Base-by-base conservation (phyloP, 2,329 filamentous ascomycete genomes). In the Aspergillus niger region DNA sequence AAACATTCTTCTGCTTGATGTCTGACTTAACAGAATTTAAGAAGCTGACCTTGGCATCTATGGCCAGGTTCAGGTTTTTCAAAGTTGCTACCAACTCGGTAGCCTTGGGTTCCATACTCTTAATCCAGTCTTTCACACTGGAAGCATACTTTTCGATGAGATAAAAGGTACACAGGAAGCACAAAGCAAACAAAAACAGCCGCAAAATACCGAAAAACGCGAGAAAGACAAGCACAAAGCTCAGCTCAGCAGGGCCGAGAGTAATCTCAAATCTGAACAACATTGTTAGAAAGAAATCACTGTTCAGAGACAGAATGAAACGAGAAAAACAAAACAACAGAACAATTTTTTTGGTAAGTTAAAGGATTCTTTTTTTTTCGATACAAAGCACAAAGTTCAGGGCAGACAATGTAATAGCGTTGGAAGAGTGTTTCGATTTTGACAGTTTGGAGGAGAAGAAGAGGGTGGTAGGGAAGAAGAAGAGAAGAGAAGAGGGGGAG, bases 1-100 rank as follows among this genome's bases (percentile, higher is more conserved):
- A 91, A 49, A 97, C 91, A 80, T 92, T 92, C 74, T 91, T 89
- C 77, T 96, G 92, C 77, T 97, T 97, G 82, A 97, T 97, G 74
- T 88, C 86, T 47, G 91, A 92, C 79, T 97, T 96, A 77, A 93
- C 82, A 70, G 81, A 83, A 61, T 87, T 91, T 68, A 97, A 86
- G 57, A 86, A 84, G 65, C 86, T 82, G 65, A 92, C 83, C 74
- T 92, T 92, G 55, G 83, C 78, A 70, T 93, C 90, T 68, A 91
- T 81, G 52, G 86, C 83, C 39, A 85, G 83, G 68, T 91, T 89
- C 68, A 86, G 84, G 74, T 83, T 83, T 72, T 85, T 85, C 63
- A 86, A 78, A 55, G 81, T 78, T 59, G 77, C 79, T 65, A 86
- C 74, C 61, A 86, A 79, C 63, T 81, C 80, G 48, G 77, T 75